phyloP scores from a whole-genome alignment of 2,329 filamentous ascomycete species.

The Penicillium sp. region DNA sequence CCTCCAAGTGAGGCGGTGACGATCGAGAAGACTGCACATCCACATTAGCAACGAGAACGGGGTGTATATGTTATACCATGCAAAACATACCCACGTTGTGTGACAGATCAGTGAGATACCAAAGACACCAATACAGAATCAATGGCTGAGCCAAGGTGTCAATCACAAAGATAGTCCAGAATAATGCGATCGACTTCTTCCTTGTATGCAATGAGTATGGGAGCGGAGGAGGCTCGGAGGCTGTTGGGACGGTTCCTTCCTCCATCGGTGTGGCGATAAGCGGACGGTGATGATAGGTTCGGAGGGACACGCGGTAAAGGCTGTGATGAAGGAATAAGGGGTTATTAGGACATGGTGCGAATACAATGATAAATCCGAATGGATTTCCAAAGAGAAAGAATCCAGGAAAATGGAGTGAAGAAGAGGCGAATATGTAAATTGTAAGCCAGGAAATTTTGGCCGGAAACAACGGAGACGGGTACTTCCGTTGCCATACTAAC shows the following conservation, averaged over 20 bases:
- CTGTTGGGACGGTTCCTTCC: constrained; percentile 21
- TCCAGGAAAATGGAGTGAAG: background rate
- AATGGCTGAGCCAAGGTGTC: constrained; percentile 53
- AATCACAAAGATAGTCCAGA: constrained; percentile 52
- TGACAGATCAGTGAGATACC: constrained; percentile 48
- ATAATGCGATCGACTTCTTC: constrained; percentile 49
- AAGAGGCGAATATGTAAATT: constrained; percentile 1
- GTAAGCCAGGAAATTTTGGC: constrained; percentile 4
- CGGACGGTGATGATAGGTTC: constrained; percentile 6
- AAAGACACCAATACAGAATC: constrained; percentile 53
- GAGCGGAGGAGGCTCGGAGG: constrained; percentile 40
- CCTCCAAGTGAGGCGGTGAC: constrained; percentile 36
- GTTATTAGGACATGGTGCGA: constrained; percentile 7
- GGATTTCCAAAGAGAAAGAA: background rate
- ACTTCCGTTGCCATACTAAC: constrained; percentile 15
- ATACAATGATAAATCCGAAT: background rate
- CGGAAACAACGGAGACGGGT: constrained; percentile 19
- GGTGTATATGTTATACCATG: background rate
- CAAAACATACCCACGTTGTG: constrained; percentile 33
- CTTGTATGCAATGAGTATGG: constrained; percentile 49
- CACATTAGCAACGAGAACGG: constrained; percentile 5
- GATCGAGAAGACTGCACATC: constrained; percentile 34
- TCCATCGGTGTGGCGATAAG: constrained; percentile 26
- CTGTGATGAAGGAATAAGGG: background rate
- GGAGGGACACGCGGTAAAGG: background rate